phyloP scores from a whole-genome alignment of 441 rosid species.

The Gossypium gossypioides region DNA sequence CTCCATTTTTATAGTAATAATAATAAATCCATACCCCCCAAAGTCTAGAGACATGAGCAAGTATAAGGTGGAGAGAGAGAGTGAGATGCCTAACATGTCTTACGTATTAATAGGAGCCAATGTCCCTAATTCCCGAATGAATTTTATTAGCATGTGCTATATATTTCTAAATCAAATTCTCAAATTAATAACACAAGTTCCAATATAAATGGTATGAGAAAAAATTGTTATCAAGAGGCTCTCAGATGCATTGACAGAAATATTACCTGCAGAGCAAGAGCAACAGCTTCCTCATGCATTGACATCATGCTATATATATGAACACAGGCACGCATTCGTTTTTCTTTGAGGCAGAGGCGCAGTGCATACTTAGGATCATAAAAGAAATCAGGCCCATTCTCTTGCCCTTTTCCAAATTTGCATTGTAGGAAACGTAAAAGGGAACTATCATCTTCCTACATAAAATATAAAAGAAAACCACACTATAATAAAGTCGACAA shows the following conservation, averaged over 20 bases:
- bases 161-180: conserved; percentile 10
- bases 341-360: conserved; percentile 96
- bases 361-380: conserved; percentile 96
- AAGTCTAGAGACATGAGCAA: neutral
- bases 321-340: conserved; percentile 92
- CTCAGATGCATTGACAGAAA: neutral
- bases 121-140: neutral
- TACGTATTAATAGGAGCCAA: neutral
- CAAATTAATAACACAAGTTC: neutral
- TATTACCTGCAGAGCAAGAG: conserved; percentile 90
- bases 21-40: neutral
- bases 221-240: neutral
- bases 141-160: conserved; percentile 2
- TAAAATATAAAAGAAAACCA: conserved; percentile 15
- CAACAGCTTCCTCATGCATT: conserved; percentile 99
- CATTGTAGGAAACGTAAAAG: conserved; percentile 92
- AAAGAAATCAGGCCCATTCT: conserved; percentile 86
- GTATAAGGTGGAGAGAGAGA: neutral
- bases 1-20: neutral
- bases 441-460: conserved; percentile 87
- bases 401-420: conserved; percentile 89
- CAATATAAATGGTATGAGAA: conserved; percentile 2
- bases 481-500: neutral
- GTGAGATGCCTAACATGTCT: neutral
- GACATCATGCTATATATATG: conserved; percentile 99